Percentiles rank a stretch among this genome's conserved stretches.
These are phyloP conservation scores for Ogataea nakhonphanomensis DNA, from an alignment of 805 yeast species.

Conservation along the genomic window DNA sequence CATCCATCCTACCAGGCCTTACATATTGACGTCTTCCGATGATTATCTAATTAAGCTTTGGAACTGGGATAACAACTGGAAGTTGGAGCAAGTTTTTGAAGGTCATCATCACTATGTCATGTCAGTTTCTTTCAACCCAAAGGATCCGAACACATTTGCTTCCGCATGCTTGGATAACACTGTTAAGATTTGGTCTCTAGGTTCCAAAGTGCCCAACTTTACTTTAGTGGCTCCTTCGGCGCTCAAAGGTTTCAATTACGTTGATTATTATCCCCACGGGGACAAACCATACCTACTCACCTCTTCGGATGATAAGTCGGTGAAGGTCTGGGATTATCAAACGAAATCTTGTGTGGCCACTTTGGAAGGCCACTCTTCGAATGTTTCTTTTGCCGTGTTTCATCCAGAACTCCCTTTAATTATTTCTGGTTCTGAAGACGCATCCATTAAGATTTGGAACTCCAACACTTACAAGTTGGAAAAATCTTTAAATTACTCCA, in stretches of 20 bases:
- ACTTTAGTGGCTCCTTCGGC: constrained; percentile 88
- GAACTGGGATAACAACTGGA: constrained; percentile 98
- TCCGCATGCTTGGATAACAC: constrained; percentile 96
- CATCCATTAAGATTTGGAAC: constrained; percentile 92
- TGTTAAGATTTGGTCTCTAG: constrained; percentile 94
- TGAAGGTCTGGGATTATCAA: constrained; percentile 95
- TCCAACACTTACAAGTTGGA: constrained; percentile 91
- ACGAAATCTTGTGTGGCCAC: constrained; percentile 94
- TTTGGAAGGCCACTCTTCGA: constrained; percentile 87
- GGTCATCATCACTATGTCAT: constrained; percentile 96
- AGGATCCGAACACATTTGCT: constrained; percentile 96
- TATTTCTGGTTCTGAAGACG: constrained; percentile 95
- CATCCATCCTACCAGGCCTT: constrained; percentile 92
- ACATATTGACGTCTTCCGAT: constrained; percentile 83
- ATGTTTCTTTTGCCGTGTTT: constrained; percentile 95
- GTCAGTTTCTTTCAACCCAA: constrained; percentile 94
- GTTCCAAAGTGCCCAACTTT: constrained; percentile 83
- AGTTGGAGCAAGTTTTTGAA: constrained; percentile 81
- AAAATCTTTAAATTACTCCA: constrained; percentile 83
- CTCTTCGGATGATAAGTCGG: constrained; percentile 84
- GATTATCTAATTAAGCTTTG: constrained; percentile 89
- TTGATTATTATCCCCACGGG: constrained; percentile 94
- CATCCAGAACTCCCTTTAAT: constrained; percentile 97
- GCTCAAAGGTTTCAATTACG: constrained; percentile 85
- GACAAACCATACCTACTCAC: constrained; percentile 96